A percentile compares a stretch with the other conserved stretches of the same genome.
Evolutionary conservation across 176 grass and related monocot genomes (phyloP).

Genomic region (Stipa capillata): DNA sequence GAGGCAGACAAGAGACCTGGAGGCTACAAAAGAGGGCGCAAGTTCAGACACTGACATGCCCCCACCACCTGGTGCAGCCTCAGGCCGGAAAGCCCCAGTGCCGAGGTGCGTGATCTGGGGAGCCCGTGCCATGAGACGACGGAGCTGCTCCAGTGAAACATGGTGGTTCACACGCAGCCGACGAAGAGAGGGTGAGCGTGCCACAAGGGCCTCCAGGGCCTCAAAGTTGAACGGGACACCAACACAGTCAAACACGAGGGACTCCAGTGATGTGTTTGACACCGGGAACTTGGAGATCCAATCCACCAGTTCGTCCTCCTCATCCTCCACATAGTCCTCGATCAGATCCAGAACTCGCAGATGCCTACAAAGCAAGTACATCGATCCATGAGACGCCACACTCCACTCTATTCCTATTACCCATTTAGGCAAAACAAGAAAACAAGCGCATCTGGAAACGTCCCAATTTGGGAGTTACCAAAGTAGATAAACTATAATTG

Average conservation of each 20-base stretch:
- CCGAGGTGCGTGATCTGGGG: constrained; percentile 57
- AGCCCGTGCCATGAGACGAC: constrained; percentile 41
- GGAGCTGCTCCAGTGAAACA: constrained; percentile 48
- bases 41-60: constrained; percentile 22
- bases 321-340: constrained; percentile 56
- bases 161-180: constrained; percentile 48
- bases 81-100: constrained; percentile 40
- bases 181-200: constrained; percentile 39
- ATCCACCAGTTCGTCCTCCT: constrained; percentile 41
- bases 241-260: constrained; percentile 58
- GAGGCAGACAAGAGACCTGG: constrained; percentile 37
- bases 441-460: neutral
- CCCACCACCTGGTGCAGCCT: neutral
- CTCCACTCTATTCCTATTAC: neutral
- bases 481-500: neutral
- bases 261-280: constrained; percentile 43
- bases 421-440: neutral
- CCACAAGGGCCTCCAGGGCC: constrained; percentile 49
- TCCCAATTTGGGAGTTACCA: neutral
- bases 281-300: constrained; percentile 71
- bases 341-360: constrained; percentile 62
- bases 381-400: neutral
- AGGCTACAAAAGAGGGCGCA: constrained; percentile 25
- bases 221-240: constrained; percentile 36
- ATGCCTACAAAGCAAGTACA: constrained; percentile 34